phyloP scores from a whole-genome alignment of 805 yeast species.

The Millerozyma miso region DNA sequence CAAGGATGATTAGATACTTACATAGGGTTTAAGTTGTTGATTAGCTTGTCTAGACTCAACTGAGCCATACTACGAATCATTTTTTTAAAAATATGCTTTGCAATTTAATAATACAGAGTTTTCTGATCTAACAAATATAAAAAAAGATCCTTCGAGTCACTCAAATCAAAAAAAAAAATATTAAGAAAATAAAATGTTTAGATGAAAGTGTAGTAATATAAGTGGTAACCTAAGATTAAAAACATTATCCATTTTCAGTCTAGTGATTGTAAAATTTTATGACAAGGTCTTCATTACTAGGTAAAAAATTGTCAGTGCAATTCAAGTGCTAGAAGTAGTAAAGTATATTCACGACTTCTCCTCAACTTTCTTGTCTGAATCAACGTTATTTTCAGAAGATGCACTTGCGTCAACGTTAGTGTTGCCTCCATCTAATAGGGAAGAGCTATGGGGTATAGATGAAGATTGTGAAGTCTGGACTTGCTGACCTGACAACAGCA shows the following conservation, averaged over 20 bases:
- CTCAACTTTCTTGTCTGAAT: background rate
- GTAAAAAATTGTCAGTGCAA: too few relatives aligned
- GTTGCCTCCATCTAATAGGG: background rate
- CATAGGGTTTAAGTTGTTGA: background rate
- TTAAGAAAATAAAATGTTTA: too few relatives aligned
- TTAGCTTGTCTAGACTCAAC: too few relatives aligned
- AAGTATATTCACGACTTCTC: background rate
- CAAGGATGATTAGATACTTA: conserved; percentile 1
- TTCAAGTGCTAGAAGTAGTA: too few relatives aligned
- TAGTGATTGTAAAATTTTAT: background rate
- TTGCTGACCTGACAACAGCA: conserved; percentile 3
- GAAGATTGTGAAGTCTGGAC: background rate
- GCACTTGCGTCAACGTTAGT: background rate
- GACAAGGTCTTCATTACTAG: too few relatives aligned
- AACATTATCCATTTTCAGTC: background rate
- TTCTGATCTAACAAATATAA: background rate
- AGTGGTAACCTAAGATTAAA: background rate
- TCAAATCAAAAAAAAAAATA: background rate
- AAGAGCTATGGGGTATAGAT: conserved; percentile 2
- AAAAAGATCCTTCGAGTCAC: background rate
- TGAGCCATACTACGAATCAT: too few relatives aligned
- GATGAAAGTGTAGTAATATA: background rate
- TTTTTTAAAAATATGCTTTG: background rate
- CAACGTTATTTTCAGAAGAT: background rate
- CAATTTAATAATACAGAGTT: background rate